A percentile compares a stretch with the other conserved stretches of the same genome.
These are phyloP conservation scores for Beauveria bassiana DNA, from an alignment of 2,329 filamentous ascomycete species.

Conservation along the genomic window DNA sequence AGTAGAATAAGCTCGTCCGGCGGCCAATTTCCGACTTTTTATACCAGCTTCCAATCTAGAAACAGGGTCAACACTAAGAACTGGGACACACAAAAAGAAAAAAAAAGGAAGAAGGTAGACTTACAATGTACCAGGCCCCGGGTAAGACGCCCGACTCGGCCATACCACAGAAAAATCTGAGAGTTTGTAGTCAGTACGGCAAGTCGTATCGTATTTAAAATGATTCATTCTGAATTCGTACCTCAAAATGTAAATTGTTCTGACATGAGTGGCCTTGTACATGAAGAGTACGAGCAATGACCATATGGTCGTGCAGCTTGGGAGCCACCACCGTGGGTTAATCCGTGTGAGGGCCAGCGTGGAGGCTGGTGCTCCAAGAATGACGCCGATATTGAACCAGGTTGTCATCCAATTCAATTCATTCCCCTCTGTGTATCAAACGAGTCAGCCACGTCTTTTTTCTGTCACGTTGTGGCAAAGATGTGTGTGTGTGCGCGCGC, in stretches of 20 bases:
- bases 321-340: conserved; percentile 34
- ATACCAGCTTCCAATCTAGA: conserved; percentile 47
- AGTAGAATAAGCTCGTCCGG: conserved; percentile 49
- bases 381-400: conserved; percentile 38
- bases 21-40: conserved; percentile 48
- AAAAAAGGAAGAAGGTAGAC: not conserved
- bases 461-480: not conserved
- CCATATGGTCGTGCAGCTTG: conserved; percentile 28
- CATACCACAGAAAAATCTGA: not conserved
- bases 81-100: no score
- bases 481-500: not conserved
- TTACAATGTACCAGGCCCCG: not conserved
- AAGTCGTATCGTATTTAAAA: not conserved
- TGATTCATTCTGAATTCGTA: not conserved
- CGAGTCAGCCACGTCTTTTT: not conserved
- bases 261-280: conserved; percentile 27
- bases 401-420: conserved; percentile 35
- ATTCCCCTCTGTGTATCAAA: not conserved
- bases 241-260: conserved; percentile 35
- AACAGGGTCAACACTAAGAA: not conserved
- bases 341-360: conserved; percentile 37
- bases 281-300: conserved; percentile 32
- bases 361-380: conserved; percentile 35
- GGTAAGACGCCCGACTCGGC: not conserved
- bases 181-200: no score